Conservation (phyloP, 2,329 filamentous ascomycete species). For the Trichoderma sp. region DNA sequence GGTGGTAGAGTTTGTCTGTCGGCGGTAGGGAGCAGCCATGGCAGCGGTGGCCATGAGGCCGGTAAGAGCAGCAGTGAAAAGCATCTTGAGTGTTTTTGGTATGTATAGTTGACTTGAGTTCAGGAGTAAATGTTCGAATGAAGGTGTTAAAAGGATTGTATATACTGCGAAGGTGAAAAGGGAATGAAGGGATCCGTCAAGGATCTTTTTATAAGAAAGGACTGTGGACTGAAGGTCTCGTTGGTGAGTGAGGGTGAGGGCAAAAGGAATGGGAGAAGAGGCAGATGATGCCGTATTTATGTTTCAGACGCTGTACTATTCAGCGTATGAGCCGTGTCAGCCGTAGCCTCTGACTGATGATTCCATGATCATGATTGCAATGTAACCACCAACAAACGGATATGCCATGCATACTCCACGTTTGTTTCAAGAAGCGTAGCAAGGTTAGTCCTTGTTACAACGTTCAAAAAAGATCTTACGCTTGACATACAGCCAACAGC, state of each 20-base stretch:
- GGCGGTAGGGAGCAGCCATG: constrained; percentile 23
- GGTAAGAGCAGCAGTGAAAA: constrained; percentile 24
- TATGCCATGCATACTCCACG: neutral
- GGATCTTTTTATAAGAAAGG: neutral
- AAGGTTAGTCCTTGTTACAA: neutral
- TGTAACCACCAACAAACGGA: neutral
- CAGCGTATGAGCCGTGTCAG: neutral
- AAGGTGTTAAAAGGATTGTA: neutral
- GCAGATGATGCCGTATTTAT: neutral
- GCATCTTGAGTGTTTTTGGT: constrained; percentile 20
- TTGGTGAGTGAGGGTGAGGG: neutral
- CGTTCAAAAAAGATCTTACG: neutral
- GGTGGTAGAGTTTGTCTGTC: constrained; percentile 26
- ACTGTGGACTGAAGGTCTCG: neutral
- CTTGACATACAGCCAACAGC: neutral
- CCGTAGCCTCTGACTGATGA: neutral
- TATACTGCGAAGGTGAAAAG: neutral
- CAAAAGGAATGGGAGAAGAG: neutral
- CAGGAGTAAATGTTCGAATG: neutral
- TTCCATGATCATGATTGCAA: neutral
- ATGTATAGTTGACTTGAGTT: neutral
- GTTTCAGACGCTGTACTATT: neutral
- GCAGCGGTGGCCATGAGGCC: constrained; percentile 28
- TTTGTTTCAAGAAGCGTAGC: neutral
- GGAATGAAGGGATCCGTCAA: constrained; percentile 9